These are phyloP conservation scores for Sedum album DNA, from an alignment of 164 flowering plant species.

Conservation along the genomic window DNA sequence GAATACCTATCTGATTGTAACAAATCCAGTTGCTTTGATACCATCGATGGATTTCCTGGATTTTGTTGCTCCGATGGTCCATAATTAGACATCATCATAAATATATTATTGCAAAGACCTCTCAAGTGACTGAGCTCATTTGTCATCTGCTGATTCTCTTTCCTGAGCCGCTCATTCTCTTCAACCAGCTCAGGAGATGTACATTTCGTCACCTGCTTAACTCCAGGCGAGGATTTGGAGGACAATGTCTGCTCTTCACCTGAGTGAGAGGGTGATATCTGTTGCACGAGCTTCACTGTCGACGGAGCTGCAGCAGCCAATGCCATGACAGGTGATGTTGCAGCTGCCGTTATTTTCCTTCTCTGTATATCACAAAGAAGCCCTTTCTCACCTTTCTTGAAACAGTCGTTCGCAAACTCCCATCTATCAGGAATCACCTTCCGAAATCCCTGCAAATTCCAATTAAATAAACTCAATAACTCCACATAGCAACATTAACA, in stretches of 20 bases:
- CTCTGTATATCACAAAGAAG: slow-evolving; percentile 69
- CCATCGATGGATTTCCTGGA: neutral
- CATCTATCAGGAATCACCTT: slow-evolving; percentile 78
- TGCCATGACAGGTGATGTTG: slow-evolving; percentile 10
- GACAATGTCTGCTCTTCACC: slow-evolving; percentile 53
- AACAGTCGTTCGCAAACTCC: slow-evolving; percentile 82
- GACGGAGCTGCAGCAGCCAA: slow-evolving; percentile 13
- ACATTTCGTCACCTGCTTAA: slow-evolving; percentile 15
- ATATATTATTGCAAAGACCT: slow-evolving; percentile 33
- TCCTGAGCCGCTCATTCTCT: slow-evolving; percentile 53
- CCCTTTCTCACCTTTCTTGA: slow-evolving; percentile 49
- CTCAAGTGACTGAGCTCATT: slow-evolving; percentile 38
- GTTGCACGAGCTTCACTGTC: slow-evolving; percentile 10
- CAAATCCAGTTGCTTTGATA: slow-evolving; percentile 23
- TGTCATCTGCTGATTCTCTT: slow-evolving; percentile 32
- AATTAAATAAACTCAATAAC: neutral
- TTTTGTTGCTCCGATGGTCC: slow-evolving; percentile 24
- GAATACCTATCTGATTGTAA: slow-evolving; percentile 15
- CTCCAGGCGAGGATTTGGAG: slow-evolving; percentile 43
- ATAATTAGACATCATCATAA: slow-evolving; percentile 35
- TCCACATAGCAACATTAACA: neutral
- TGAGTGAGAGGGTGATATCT: slow-evolving; percentile 37
- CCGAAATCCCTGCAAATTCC: slow-evolving; percentile 45
- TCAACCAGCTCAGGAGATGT: slow-evolving; percentile 37
- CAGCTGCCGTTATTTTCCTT: slow-evolving; percentile 31